phyloP scores from a whole-genome alignment of 192 early-diverging fungal genomes.

The Backusella morwellensis region DNA sequence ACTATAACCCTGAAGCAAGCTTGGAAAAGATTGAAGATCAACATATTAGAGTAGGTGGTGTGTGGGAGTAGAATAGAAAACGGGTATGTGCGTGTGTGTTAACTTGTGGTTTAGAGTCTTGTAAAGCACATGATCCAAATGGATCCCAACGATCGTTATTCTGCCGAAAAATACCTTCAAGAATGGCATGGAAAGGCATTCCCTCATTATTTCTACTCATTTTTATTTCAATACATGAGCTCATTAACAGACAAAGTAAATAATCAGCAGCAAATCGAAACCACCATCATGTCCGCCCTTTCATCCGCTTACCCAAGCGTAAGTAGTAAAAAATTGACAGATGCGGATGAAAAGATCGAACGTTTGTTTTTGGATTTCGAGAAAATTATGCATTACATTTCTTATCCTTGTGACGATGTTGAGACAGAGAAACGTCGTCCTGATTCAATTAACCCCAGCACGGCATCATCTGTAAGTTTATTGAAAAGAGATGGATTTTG shows the following conservation, averaged over 20 bases:
- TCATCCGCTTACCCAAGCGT: constrained; percentile 17
- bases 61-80: neutral
- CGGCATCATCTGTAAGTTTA: constrained; percentile 23
- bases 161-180: constrained; percentile 74
- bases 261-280: constrained; percentile 5
- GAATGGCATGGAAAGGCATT: constrained; percentile 80
- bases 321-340: constrained; percentile 24
- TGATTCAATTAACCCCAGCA: constrained; percentile 19
- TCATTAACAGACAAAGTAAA: constrained; percentile 52
- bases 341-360: constrained; percentile 78
- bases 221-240: constrained; percentile 70
- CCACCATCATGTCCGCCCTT: constrained; percentile 11
- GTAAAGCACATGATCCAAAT: constrained; percentile 88
- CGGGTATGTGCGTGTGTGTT: neutral
- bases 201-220: constrained; percentile 71
- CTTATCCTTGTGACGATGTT: constrained; percentile 30
- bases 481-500: neutral
- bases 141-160: constrained; percentile 68
- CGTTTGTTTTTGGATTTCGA: constrained; percentile 73
- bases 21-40: constrained; percentile 82
- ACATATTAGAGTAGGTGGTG: constrained; percentile 59
- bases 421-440: neutral
- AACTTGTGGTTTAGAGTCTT: constrained; percentile 38
- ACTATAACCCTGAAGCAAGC: constrained; percentile 66
- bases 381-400: constrained; percentile 59